These are phyloP conservation scores for Colletotrichum tamarilloi DNA, from an alignment of 2,329 filamentous ascomycete species.

Conservation along the genomic window DNA sequence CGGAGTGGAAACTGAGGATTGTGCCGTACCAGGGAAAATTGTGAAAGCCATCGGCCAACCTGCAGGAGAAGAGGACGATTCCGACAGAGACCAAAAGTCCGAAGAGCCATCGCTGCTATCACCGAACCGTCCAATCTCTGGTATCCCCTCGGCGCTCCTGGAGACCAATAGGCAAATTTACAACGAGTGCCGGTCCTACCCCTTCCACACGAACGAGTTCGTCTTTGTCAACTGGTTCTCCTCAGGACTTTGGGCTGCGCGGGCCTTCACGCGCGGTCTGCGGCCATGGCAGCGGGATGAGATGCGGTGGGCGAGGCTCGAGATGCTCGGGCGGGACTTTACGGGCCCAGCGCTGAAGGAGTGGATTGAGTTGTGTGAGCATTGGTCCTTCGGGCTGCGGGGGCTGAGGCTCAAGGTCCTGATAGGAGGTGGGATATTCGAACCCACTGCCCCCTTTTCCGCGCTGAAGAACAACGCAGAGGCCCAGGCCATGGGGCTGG, in stretches of 20 bases:
- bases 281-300: slow-evolving; percentile 54
- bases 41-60: not conserved
- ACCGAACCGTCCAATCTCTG: slow-evolving; percentile 49
- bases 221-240: slow-evolving; percentile 59
- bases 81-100: not conserved
- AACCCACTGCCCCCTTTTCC: slow-evolving; percentile 23
- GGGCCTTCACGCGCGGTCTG: slow-evolving; percentile 48
- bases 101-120: slow-evolving; percentile 40
- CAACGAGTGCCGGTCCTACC: slow-evolving; percentile 51
- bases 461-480: slow-evolving; percentile 31
- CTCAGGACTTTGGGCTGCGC: slow-evolving; percentile 55
- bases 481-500: slow-evolving; percentile 37
- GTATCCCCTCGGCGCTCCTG: slow-evolving; percentile 54
- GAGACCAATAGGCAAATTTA: slow-evolving; percentile 53
- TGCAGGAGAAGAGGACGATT: not conserved
- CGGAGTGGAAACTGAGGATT: slow-evolving; percentile 1
- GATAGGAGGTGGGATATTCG: slow-evolving; percentile 39
- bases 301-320: slow-evolving; percentile 54
- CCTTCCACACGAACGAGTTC: slow-evolving; percentile 58
- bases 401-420: slow-evolving; percentile 54
- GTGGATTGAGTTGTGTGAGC: slow-evolving; percentile 51
- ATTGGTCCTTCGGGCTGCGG: slow-evolving; percentile 48
- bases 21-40: not conserved
- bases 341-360: slow-evolving; percentile 41
- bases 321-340: slow-evolving; percentile 53